Evolutionary conservation across 192 early-diverging fungal species (phyloP), one percentile per base, ranked within the genome.

Genomic region (Piromyces finnis): DNA sequence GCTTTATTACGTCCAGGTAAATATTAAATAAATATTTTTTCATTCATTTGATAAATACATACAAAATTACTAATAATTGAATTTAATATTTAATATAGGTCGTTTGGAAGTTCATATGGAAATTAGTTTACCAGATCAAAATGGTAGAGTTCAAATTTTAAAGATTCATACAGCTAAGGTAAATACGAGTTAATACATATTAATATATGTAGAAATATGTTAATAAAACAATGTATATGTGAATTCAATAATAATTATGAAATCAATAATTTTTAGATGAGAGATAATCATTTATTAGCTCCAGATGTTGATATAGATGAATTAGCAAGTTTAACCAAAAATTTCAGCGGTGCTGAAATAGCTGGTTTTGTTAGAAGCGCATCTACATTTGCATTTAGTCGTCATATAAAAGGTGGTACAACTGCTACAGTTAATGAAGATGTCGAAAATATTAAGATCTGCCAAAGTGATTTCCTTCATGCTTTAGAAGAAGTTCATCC

Each of bases 61-160:
- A n/a, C n/a, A n/a, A n/a, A n/a, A n/a, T n/a, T n/a, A n/a, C n/a
- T n/a, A n/a, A n/a, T n/a, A n/a, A n/a, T n/a, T n/a, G n/a, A n/a
- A n/a, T n/a, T n/a, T n/a, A n/a, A n/a, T n/a, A n/a, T 32, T 32
- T 32, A 6, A 32, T 6, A 32, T 78, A 86, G 85, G 93, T 28
- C 93, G 96, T 87, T 86, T 98, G 80, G 97, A 98, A 86, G 95
- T 98, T 9, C 95, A 99, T 78, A 96, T 97, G 91, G 97, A 99
- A 85, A 94, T 99, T 80, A 90, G 91, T 16, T 85, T 98, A 27
- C 96, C 97, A 16, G 96, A 99, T 85, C 96, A 97, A 84, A 81
- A 87, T 2, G 96, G 96, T 17, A 92, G 97, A 81, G 85, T 94
- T 26, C 95, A 98, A 86, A 99, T 99, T 81, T 85, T 98, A 78